Conservation (phyloP, 805 yeast species). For the Starmerella sp. region DNA sequence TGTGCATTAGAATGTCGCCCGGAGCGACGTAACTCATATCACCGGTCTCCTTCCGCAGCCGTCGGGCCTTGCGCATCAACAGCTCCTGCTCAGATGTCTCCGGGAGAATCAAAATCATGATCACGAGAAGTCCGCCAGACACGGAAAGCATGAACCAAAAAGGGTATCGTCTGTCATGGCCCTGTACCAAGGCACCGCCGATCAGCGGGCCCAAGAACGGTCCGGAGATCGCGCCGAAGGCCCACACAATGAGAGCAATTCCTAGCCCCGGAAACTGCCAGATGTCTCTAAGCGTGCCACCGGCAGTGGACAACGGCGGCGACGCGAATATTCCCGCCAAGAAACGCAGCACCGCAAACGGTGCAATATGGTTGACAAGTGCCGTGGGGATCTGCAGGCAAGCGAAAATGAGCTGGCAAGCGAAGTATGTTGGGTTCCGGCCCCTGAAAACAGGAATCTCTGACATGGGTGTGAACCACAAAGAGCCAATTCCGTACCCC, state of each 20-base stretch:
- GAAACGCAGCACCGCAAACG: conserved; percentile 41
- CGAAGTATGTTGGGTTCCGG: conserved; percentile 38
- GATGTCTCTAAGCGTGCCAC: conserved; percentile 46
- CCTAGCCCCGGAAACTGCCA: conserved; percentile 36
- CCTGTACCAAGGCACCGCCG: conserved; percentile 40
- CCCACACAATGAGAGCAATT: conserved; percentile 41
- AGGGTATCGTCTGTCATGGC: conserved; percentile 43
- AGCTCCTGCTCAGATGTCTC: conserved; percentile 40
- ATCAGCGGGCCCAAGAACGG: conserved; percentile 47
- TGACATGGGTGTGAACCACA: conserved; percentile 45
- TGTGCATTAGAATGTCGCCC: conserved; percentile 14
- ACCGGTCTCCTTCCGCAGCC: conserved; percentile 38
- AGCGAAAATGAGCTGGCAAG: conserved; percentile 38
- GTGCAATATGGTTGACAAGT: conserved; percentile 39
- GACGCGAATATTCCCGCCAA: conserved; percentile 45
- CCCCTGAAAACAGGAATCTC: conserved; percentile 40
- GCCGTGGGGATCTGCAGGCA: conserved; percentile 50
- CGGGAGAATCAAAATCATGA: conserved; percentile 36
- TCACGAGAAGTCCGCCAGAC: conserved; percentile 31
- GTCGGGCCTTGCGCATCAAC: conserved; percentile 37
- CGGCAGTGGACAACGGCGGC: conserved; percentile 49
- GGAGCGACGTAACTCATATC: conserved; percentile 11
- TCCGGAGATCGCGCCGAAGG: conserved; percentile 43
- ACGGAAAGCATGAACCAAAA: conserved; percentile 41
- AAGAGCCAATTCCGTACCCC: conserved; percentile 52